These are phyloP conservation scores for Colletotrichum camelliae DNA, from an alignment of 2,329 filamentous ascomycete genomes.

Conservation along the genomic window DNA sequence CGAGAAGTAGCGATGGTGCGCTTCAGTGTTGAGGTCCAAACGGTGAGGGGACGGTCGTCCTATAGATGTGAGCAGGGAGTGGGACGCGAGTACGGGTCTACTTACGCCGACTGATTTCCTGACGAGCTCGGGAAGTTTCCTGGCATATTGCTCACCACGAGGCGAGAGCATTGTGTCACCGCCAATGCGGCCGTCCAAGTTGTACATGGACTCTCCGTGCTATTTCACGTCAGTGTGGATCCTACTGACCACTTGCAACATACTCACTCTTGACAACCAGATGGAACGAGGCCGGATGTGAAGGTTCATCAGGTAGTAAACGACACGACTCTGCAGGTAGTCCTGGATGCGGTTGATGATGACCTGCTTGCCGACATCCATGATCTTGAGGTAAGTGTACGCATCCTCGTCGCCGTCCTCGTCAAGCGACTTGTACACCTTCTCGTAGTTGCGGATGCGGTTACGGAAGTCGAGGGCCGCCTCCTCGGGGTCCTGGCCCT, in stretches of 20 bases:
- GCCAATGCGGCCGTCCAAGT: slow-evolving; percentile 88
- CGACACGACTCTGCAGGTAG: slow-evolving; percentile 93
- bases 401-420: slow-evolving; percentile 79
- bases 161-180: slow-evolving; percentile 88
- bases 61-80: slow-evolving; percentile 38
- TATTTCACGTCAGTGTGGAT: slow-evolving; percentile 36
- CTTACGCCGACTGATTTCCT: slow-evolving; percentile 84
- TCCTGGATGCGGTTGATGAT: slow-evolving; percentile 98
- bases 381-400: slow-evolving; percentile 95
- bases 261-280: slow-evolving; percentile 87
- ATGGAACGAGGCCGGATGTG: slow-evolving; percentile 97
- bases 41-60: slow-evolving; percentile 66
- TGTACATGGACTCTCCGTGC: slow-evolving; percentile 96
- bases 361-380: slow-evolving; percentile 93
- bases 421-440: slow-evolving; percentile 93
- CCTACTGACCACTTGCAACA: not conserved
- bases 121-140: slow-evolving; percentile 83
- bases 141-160: slow-evolving; percentile 86
- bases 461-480: slow-evolving; percentile 92
- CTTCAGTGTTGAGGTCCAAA: slow-evolving; percentile 69
- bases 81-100: too few species aligned
- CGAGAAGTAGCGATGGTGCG: slow-evolving; percentile 92
- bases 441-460: slow-evolving; percentile 96
- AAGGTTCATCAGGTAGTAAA: slow-evolving; percentile 98
- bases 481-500: slow-evolving; percentile 89